These are phyloP conservation scores for Podospora appendiculata DNA, from an alignment of 495 filamentous ascomycete genomes.

Conservation along the genomic window DNA sequence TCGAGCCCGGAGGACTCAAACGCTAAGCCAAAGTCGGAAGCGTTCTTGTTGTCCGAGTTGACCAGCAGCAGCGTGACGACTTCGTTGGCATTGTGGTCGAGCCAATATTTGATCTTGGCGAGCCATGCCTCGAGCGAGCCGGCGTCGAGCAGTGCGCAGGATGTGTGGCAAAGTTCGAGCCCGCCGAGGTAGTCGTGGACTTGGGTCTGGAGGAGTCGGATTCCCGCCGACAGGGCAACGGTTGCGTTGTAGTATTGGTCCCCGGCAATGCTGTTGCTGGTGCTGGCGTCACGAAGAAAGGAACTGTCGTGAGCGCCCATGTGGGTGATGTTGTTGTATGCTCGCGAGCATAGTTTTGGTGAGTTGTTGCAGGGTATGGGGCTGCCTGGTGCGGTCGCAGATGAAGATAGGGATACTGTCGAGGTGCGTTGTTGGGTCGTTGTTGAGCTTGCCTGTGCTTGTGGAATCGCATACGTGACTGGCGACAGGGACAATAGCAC, in stretches of 20 bases:
- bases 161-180: slow-evolving; percentile 59
- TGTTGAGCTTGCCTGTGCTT: neutral
- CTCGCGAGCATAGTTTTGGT: slow-evolving; percentile 49
- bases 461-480: neutral
- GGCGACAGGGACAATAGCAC: slow-evolving; percentile 4
- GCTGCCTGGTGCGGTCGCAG: slow-evolving; percentile 13
- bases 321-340: slow-evolving; percentile 59
- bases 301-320: slow-evolving; percentile 63
- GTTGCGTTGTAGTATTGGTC: slow-evolving; percentile 62
- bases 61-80: slow-evolving; percentile 64
- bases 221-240: slow-evolving; percentile 57
- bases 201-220: slow-evolving; percentile 64
- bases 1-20: slow-evolving; percentile 49
- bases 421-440: neutral
- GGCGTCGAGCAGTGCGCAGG: slow-evolving; percentile 56
- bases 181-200: slow-evolving; percentile 49
- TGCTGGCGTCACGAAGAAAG: slow-evolving; percentile 50
- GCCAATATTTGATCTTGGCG: slow-evolving; percentile 51
- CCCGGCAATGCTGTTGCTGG: slow-evolving; percentile 47
- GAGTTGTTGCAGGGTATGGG: slow-evolving; percentile 54
- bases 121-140: slow-evolving; percentile 53
- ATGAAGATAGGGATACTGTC: neutral
- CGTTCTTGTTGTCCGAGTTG: slow-evolving; percentile 51
- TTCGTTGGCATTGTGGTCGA: slow-evolving; percentile 57
- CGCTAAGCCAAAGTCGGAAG: slow-evolving; percentile 41